Evolutionary conservation across 163 green algal genomes (phyloP), one percentile per base, ranked within the genome.

Genomic region (Coccomyxa subellipsoidea): DNA sequence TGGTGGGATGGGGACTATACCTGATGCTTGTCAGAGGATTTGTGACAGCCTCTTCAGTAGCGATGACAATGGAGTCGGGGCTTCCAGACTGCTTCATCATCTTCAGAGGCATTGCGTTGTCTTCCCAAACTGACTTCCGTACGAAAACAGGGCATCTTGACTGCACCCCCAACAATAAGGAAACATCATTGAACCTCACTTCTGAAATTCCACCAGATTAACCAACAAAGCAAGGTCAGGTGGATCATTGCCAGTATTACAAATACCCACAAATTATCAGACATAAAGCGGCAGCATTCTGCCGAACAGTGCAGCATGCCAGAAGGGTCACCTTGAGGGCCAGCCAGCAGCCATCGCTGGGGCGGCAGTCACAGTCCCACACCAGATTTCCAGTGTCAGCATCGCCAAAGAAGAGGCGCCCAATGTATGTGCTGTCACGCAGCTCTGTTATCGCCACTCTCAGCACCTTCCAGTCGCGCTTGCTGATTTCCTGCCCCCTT

Each of bases 351-450:
- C 83, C 92, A 81, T 97, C 93, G 23, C 87, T 93, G 0, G 93
- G 93, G 7, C 93, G 86, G 88, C 92, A 94, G 83, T 97, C 93
- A 80, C 86, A 93, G 84, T 96, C 92, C 90, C 90, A 97, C 12
- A 86, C 76, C 15, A 92, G 85, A 38, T 87, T 54, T 5, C 89
- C 88, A 0, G 86, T 93, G 36, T 88, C 87, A 5, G 82, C 71
- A 79, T 95, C 91, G 10, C 91, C 89, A 82, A 93, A 91, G 76
- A 90, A 91, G 3, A 90, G 77, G 7, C 89, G 83, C 7, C 84
- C 90, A 34, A 92, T 87, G 81, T 89, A 94, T 10, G 89, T 87
- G 37, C 87, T 84, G 37, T 88, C 86, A 5, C 84, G 69, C 29
- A 95, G 83, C 35, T 87, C 89, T 35, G 94, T 89, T 9, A 97